Percentiles rank a stretch among this genome's conserved stretches.
These are phyloP conservation scores for Aspergillus carbonarius DNA, from an alignment of 2,329 filamentous ascomycete genomes.

Conservation along the genomic window DNA sequence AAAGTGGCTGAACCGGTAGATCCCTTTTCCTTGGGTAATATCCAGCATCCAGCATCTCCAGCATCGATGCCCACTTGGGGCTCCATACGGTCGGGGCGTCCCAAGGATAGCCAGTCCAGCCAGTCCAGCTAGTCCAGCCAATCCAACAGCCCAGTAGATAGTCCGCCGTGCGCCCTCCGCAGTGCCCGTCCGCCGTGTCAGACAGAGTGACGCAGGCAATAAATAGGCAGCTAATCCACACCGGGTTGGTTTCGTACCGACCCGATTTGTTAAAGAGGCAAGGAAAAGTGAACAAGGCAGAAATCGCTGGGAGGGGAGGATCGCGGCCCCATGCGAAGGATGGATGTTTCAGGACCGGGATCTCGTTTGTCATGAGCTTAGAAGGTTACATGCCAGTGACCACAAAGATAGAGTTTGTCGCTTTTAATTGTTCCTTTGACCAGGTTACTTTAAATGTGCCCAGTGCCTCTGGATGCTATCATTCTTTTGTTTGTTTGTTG, in stretches of 20 bases:
- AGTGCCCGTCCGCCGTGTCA: constrained; percentile 9
- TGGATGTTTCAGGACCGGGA: constrained; percentile 3
- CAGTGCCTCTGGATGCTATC: neutral
- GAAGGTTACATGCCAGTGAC: neutral
- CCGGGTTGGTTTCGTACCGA: neutral
- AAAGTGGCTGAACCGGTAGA: constrained; percentile 17
- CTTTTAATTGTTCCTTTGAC: neutral
- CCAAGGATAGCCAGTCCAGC: neutral
- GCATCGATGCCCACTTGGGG: neutral
- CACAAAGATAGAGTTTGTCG: neutral
- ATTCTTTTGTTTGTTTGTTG: neutral
- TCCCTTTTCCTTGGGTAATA: constrained; percentile 9
- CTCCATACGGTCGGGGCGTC: neutral
- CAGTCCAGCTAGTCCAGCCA: no score
- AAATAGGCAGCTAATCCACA: neutral
- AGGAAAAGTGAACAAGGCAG: neutral
- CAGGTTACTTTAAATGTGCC: neutral
- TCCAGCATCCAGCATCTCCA: neutral
- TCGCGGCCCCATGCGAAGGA: constrained; percentile 4
- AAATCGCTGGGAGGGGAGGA: neutral
- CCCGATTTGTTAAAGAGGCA: neutral
- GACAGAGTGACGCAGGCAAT: constrained; percentile 11
- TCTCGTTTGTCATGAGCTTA: constrained; percentile 4
- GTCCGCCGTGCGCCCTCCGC: neutral
- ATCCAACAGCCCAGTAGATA: neutral